Conservation (phyloP, 2,329 filamentous ascomycete genomes). For the Paraconiothyrium brasiliense region DNA sequence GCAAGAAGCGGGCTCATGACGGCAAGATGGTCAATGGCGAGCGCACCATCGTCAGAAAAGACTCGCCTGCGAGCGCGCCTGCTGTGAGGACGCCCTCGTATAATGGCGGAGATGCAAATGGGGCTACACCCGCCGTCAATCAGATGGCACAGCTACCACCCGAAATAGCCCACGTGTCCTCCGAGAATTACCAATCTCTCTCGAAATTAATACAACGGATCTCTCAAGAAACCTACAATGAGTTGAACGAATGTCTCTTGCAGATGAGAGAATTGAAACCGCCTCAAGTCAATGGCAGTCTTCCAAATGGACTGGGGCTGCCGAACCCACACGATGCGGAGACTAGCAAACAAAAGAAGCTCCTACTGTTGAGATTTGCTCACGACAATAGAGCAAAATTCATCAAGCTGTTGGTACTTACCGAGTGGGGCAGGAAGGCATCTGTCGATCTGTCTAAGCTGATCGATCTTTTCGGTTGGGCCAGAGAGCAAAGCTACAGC, state of each 20-base stretch:
- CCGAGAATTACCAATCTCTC: conserved; percentile 76
- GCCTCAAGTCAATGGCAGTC: conserved; percentile 56
- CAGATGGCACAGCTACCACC: conserved; percentile 55
- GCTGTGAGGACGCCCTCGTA: conserved; percentile 24
- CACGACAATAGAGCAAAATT: conserved; percentile 85
- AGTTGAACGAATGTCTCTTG: conserved; percentile 74
- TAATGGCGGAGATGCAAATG: conserved; percentile 25
- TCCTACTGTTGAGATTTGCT: conserved; percentile 77
- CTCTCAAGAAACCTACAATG: conserved; percentile 83
- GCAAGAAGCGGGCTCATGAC: conserved; percentile 41
- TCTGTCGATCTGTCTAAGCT: conserved; percentile 81
- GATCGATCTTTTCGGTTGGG: conserved; percentile 84
- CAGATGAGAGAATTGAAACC: conserved; percentile 75
- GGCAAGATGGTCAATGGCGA: conserved; percentile 44
- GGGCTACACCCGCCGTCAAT: conserved; percentile 24
- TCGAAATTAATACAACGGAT: conserved; percentile 78
- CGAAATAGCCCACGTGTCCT: conserved; percentile 73
- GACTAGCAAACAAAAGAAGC: conserved; percentile 69
- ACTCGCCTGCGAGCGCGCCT: conserved; percentile 23
- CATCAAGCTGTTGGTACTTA: conserved; percentile 90
- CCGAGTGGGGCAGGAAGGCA: conserved; percentile 79
- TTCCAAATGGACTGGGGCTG: conserved; percentile 49
- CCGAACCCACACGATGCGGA: conserved; percentile 42
- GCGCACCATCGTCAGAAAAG: conserved; percentile 25
- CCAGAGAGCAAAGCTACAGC: conserved; percentile 54